Percentiles rank a stretch among this genome's conserved stretches.
phyloP scores from a whole-genome alignment of 2,329 filamentous ascomycete species.

The Colletotrichum tropicale region DNA sequence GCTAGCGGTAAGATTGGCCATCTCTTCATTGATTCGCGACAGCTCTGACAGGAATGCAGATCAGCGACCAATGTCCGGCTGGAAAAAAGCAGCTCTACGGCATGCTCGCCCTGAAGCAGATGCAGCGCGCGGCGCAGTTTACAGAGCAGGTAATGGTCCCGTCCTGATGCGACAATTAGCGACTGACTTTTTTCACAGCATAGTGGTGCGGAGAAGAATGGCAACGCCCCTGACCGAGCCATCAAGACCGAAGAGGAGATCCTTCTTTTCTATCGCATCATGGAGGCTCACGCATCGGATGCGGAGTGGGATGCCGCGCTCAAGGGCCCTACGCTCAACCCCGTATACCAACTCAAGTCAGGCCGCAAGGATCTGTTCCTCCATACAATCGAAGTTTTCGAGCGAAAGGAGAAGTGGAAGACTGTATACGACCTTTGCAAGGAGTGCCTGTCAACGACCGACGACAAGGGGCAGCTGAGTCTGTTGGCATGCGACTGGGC shows the following conservation, averaged over 20 bases:
- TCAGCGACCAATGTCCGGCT: conserved; percentile 48
- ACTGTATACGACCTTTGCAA: conserved; percentile 47
- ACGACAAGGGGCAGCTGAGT: conserved; percentile 40
- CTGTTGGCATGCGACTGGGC: conserved; percentile 51
- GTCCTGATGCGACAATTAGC: neutral
- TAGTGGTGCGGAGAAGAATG: neutral
- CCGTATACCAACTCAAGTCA: conserved; percentile 46
- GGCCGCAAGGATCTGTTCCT: conserved; percentile 53
- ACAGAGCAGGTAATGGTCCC: conserved; percentile 44
- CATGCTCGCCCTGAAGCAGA: conserved; percentile 54
- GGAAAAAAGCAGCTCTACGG: conserved; percentile 57
- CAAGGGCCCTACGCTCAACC: conserved; percentile 42
- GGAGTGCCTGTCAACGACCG: conserved; percentile 42
- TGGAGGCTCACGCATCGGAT: conserved; percentile 45
- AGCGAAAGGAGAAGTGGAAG: conserved; percentile 44
- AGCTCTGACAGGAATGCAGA: conserved; percentile 32
- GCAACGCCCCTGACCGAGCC: conserved; percentile 26
- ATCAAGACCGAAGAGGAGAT: conserved; percentile 56
- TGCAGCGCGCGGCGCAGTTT: conserved; percentile 52
- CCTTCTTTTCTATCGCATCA: conserved; percentile 52
- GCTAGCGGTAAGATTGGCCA: conserved; percentile 48
- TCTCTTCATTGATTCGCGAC: too few species aligned
- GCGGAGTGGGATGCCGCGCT: conserved; percentile 46
- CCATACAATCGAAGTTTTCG: conserved; percentile 42
- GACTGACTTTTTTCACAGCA: neutral